Evolutionary conservation across 768 basidiomycete genomes (phyloP).

Genomic region (Lyophyllum semitale): DNA sequence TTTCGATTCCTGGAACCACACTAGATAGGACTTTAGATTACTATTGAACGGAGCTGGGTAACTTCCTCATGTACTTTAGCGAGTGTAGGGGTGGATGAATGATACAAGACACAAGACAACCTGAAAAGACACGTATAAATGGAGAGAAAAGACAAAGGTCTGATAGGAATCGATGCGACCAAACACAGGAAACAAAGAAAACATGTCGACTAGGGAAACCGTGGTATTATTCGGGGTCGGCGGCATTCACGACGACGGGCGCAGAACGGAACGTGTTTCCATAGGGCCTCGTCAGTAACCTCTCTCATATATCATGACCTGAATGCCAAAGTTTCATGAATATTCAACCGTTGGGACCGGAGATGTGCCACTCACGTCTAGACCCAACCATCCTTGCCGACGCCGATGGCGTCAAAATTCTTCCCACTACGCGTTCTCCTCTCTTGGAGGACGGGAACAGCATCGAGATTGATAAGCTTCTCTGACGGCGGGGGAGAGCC

Average conservation of each 20-base stretch:
- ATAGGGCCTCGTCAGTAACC: constrained; percentile 22
- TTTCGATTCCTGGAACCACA: background rate
- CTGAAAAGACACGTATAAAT: background rate
- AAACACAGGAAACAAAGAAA: constrained; percentile 10
- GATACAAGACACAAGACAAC: constrained; percentile 11
- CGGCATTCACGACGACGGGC: constrained; percentile 15
- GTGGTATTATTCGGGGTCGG: constrained; percentile 7
- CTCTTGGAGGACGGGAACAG: constrained; percentile 69
- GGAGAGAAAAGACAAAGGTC: background rate
- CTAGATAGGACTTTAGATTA: constrained; percentile 10
- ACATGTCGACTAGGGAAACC: constrained; percentile 9
- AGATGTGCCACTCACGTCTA: constrained; percentile 48
- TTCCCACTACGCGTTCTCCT: constrained; percentile 82
- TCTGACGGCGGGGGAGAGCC: constrained; percentile 79
- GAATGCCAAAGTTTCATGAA: constrained; percentile 36
- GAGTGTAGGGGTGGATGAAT: background rate
- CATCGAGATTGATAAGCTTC: constrained; percentile 82
- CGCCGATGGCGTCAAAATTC: constrained; percentile 79
- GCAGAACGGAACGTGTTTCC: constrained; percentile 7
- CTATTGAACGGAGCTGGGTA: background rate
- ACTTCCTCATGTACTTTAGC: constrained; percentile 8
- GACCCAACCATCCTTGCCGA: constrained; percentile 80
- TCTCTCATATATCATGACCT: constrained; percentile 17
- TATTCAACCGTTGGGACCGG: constrained; percentile 51
- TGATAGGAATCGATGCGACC: background rate